Base-by-base conservation (phyloP, 148 eudicot species). In the Chenopodium album region DNA sequence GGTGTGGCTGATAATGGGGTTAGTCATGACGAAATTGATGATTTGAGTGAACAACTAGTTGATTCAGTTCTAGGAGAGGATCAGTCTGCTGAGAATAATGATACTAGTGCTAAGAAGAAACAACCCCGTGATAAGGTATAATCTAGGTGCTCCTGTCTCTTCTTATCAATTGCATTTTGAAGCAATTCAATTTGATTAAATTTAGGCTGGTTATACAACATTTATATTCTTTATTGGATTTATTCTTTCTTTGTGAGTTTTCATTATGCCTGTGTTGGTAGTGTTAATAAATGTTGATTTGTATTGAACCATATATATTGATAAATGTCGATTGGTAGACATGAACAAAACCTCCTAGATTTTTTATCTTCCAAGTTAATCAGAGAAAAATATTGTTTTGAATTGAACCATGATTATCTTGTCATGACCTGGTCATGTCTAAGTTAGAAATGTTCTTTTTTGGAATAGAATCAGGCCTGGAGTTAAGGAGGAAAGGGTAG, bases 101-200 rank as follows among this genome's bases (percentile, higher is more conserved):
- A 75, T 74, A 7, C 67, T 48, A 59, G 82, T 76, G 73, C 59
- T 60, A 86, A 79, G 75, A 90, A 83, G 88, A 85, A 92, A 82
- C 82, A 84, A 22, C 84, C 71, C 32, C 94, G 97, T 41, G 97
- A 97, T 60, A 97, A 92, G 97, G 99, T 97, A 90, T 54, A 52
- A 29, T 62, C 72, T 79, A 31, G 26, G 34, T 50, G 75, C 23
- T 44, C 16, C 37, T 74, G 20, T 7, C 52, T 28, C n/a, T 78
- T 17, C 6, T 47, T 73, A 2, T 41, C 22, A 44, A 19, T 7
- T n/a, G 19, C 29, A 32, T 5, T 46, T 73, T 80, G 6, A 10
- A 46, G 65, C 17, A 63, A n/a, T 34, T 12, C 1, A 44, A 8
- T 65, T 66, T 78, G 37, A 29, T 41, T 79, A 56, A 19, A 16